A percentile compares a stretch with the other conserved stretches of the same genome.
Conservation (phyloP, 164 flowering plant species). For the Annona cherimola region DNA sequence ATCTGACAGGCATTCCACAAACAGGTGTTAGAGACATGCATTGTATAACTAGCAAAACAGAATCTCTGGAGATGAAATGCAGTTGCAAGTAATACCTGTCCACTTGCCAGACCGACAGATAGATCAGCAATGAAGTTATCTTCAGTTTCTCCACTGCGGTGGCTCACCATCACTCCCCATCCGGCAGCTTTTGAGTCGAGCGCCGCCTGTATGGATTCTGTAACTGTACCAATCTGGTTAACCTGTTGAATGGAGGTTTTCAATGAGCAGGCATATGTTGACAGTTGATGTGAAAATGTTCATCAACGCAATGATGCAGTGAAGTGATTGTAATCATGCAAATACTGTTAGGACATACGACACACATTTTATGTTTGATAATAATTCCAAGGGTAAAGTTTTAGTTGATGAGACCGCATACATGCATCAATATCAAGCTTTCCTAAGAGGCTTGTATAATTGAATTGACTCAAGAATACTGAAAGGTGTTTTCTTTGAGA, state of each 20-base stretch:
- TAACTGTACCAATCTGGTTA: conserved; percentile 92
- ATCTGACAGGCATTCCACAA: conserved; percentile 38
- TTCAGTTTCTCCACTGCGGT: conserved; percentile 97
- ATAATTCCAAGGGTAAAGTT: too few species aligned
- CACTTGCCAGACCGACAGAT: conserved; percentile 94
- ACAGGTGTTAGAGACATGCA: too few species aligned
- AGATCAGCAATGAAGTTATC: conserved; percentile 97
- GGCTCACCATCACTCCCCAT: conserved; percentile 99
- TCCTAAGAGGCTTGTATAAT: background rate
- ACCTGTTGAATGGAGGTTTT: conserved; percentile 46
- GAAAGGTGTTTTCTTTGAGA: background rate
- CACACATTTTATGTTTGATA: background rate
- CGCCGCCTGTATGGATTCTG: conserved; percentile 89
- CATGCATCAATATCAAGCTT: background rate
- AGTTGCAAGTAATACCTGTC: conserved; percentile 52
- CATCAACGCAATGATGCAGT: background rate
- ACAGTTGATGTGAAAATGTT: background rate
- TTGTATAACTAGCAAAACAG: background rate
- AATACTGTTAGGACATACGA: background rate
- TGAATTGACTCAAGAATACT: background rate
- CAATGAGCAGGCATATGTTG: conserved; percentile 3
- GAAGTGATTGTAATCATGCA: background rate
- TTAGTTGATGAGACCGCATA: background rate
- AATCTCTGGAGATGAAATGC: background rate
- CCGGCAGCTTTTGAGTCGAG: conserved; percentile 93